Conservation (phyloP, 257 asterid genomes). For the Osmanthus fragrans region DNA sequence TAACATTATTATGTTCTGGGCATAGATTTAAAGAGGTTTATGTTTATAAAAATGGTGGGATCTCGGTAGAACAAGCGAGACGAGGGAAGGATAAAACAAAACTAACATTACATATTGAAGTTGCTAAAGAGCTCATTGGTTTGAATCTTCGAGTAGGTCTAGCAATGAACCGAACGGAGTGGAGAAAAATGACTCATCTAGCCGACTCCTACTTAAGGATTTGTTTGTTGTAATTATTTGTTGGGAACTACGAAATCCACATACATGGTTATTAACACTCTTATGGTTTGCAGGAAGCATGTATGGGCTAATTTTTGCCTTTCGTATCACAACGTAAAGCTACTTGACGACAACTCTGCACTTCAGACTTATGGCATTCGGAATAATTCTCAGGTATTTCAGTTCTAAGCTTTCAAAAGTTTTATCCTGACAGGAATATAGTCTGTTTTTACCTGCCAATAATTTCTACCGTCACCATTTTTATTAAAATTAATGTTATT, state of each 20-base stretch:
- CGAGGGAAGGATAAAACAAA: neutral
- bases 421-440: neutral
- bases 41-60: neutral
- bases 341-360: conserved; percentile 57
- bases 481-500: neutral
- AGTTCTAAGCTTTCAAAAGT: neutral
- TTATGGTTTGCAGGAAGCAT: conserved; percentile 67
- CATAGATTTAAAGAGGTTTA: neutral
- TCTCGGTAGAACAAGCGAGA: neutral
- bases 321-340: conserved; percentile 64
- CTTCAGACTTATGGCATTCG: conserved; percentile 68
- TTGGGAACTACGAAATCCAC: neutral
- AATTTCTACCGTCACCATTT: neutral
- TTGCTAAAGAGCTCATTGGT: neutral
- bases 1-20: neutral
- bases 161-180: neutral
- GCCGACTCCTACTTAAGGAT: neutral
- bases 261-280: neutral
- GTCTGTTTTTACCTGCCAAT: neutral
- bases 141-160: neutral
- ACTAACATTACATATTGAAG: neutral
- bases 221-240: neutral
- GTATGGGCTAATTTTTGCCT: conserved; percentile 89
- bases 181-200: neutral
- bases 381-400: conserved; percentile 78